Evolutionary conservation across 2,329 filamentous ascomycete species (phyloP).

Genomic region (Ascomycota sp.): DNA sequence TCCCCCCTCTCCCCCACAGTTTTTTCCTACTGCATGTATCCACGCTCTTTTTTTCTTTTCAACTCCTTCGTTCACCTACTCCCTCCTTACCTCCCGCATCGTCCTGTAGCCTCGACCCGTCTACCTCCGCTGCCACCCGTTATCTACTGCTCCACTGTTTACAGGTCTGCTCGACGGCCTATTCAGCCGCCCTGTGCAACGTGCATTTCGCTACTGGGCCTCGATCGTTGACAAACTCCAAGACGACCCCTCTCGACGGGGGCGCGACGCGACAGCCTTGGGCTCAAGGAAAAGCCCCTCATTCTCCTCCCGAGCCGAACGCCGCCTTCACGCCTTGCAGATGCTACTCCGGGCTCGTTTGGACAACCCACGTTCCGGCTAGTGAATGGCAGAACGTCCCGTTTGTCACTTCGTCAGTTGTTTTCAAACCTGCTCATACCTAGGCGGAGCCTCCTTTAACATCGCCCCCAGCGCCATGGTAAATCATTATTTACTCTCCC

Average conservation of each 20-base stretch:
- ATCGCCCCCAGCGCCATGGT: conserved; percentile 2
- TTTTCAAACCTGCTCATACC: conserved; percentile 1
- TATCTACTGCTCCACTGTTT: conserved; percentile 1
- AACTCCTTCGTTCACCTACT: conserved; percentile 2
- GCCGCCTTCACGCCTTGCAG: conserved; percentile 5
- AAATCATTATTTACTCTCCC: background rate
- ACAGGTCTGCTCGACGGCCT: no score
- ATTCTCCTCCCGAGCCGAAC: background rate
- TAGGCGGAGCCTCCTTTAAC: background rate
- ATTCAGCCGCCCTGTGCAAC: no score
- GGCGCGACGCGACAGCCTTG: no score
- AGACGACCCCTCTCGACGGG: no score
- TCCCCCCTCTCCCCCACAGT: conserved; percentile 1
- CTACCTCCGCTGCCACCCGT: conserved; percentile 6
- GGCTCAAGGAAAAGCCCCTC: background rate
- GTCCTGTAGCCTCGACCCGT: conserved; percentile 8
- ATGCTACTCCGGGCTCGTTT: background rate
- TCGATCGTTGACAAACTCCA: no score
- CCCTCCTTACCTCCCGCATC: background rate
- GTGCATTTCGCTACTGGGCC: no score
- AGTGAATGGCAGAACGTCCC: background rate
- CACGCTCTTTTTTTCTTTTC: conserved; percentile 3
- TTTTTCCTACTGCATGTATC: conserved; percentile 2
- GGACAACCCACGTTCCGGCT: background rate
- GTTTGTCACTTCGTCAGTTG: background rate